Evolutionary conservation across 495 filamentous ascomycete genomes (phyloP).

Genomic region (Rhypophila decipiens): DNA sequence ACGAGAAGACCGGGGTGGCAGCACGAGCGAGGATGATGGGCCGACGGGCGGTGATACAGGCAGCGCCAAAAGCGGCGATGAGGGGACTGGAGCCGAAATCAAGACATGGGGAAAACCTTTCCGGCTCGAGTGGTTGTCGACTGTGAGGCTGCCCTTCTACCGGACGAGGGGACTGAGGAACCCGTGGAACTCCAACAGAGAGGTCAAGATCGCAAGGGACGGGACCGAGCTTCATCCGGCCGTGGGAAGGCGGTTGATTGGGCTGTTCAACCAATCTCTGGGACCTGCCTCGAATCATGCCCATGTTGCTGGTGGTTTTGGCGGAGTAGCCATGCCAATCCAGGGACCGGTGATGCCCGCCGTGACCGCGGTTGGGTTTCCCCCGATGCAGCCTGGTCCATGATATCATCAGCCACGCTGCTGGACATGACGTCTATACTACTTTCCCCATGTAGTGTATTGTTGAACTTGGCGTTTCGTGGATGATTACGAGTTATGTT

Average conservation of each 20-base stretch:
- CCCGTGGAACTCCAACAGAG: slow-evolving; percentile 90
- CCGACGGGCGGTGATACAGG: slow-evolving; percentile 24
- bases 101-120: slow-evolving; percentile 90
- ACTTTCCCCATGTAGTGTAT: neutral
- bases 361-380: slow-evolving; percentile 4
- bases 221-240: slow-evolving; percentile 88
- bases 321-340: neutral
- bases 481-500: too few relatives aligned
- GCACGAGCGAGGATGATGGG: slow-evolving; percentile 33
- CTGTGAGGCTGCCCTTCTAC: slow-evolving; percentile 81
- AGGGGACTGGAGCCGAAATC: slow-evolving; percentile 29
- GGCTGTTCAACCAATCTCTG: slow-evolving; percentile 63
- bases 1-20: slow-evolving; percentile 36
- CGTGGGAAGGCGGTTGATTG: slow-evolving; percentile 69
- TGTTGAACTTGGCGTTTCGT: neutral
- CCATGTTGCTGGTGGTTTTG: neutral
- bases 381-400: slow-evolving; percentile 6
- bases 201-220: slow-evolving; percentile 95
- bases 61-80: slow-evolving; percentile 31
- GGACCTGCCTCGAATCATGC: slow-evolving; percentile 26
- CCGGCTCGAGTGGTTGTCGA: slow-evolving; percentile 86
- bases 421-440: neutral
- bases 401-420: neutral
- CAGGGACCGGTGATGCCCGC: neutral
- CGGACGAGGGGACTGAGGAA: slow-evolving; percentile 87